Percentiles rank a stretch among this genome's conserved stretches.
These are phyloP conservation scores for Erysimum pusillum DNA, from an alignment of 441 rosid genomes.

Conservation along the genomic window DNA sequence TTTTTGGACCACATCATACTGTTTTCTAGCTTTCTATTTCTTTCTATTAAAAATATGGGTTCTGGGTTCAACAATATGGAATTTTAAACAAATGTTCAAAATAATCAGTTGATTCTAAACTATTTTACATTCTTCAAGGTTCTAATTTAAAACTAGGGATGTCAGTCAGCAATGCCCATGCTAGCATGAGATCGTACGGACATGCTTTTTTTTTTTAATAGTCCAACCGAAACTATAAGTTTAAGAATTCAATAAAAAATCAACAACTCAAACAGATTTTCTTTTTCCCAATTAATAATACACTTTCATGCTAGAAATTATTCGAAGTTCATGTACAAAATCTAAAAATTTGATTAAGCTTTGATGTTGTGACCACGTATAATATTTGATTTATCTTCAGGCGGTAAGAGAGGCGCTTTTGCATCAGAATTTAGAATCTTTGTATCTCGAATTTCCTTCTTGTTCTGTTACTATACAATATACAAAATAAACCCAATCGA, in stretches of 20 bases:
- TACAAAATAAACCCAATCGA: constrained; percentile 22
- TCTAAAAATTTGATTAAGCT: background rate
- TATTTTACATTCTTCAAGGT: constrained; percentile 19
- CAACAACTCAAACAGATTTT: background rate
- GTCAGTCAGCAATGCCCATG: constrained; percentile 24
- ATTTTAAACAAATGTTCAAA: constrained; percentile 11
- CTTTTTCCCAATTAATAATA: background rate
- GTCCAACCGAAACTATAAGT: background rate
- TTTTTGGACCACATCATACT: constrained; percentile 48
- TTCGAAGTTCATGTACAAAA: background rate
- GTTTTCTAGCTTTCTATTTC: constrained; percentile 36
- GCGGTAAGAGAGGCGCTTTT: no score
- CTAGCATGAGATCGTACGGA: constrained; percentile 14
- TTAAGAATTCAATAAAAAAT: background rate
- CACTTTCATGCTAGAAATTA: background rate
- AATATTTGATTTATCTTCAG: background rate
- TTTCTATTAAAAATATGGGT: constrained; percentile 19
- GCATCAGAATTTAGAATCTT: background rate
- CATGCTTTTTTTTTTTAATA: constrained; percentile 5
- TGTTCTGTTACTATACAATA: constrained; percentile 8
- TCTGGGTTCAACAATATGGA: constrained; percentile 21
- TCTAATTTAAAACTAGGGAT: background rate
- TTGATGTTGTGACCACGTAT: background rate
- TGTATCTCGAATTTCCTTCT: background rate
- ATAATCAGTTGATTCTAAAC: constrained; percentile 10